Conservation (phyloP, 768 basidiomycete genomes). For the Candolleomyces aberdarensis region DNA sequence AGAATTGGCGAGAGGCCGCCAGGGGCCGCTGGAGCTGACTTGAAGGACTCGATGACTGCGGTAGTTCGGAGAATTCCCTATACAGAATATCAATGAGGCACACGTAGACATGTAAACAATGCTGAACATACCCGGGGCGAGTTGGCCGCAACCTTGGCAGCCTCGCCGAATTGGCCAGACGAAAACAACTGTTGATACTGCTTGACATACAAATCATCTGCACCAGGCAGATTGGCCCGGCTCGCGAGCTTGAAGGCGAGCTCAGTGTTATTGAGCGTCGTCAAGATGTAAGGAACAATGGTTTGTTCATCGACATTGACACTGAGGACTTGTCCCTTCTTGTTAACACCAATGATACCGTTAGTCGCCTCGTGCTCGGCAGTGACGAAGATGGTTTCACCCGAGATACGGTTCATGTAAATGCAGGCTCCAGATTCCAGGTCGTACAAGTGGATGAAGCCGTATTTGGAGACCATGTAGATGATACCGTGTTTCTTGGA, state of each 20-base stretch:
- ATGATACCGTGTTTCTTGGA: conserved; percentile 96
- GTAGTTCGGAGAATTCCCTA: conserved; percentile 93
- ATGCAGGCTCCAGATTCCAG: conserved; percentile 95
- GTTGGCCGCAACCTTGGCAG: conserved; percentile 96
- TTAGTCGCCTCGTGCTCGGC: conserved; percentile 91
- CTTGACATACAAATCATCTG: conserved; percentile 92
- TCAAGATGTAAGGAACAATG: conserved; percentile 91
- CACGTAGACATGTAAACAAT: neutral
- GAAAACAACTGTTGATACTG: conserved; percentile 93
- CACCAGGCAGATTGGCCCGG: conserved; percentile 93
- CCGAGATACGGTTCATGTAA: conserved; percentile 99
- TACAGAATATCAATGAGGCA: conserved; percentile 8
- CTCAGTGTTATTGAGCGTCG: conserved; percentile 93
- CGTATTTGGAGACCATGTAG: conserved; percentile 97
- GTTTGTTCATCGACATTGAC: conserved; percentile 97
- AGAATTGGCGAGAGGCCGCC: conserved; percentile 93
- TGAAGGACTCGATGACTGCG: conserved; percentile 97
- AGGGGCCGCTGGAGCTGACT: conserved; percentile 85
- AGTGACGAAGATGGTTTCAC: conserved; percentile 98
- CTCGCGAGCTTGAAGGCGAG: conserved; percentile 98
- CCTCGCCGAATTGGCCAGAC: conserved; percentile 85
- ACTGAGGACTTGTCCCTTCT: conserved; percentile 97
- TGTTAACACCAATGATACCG: conserved; percentile 99
- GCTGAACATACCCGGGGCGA: conserved; percentile 70
- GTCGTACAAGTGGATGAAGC: conserved; percentile 99